Conservation (phyloP, 257 asterid genomes). For the Paraleonurus japonicus region DNA sequence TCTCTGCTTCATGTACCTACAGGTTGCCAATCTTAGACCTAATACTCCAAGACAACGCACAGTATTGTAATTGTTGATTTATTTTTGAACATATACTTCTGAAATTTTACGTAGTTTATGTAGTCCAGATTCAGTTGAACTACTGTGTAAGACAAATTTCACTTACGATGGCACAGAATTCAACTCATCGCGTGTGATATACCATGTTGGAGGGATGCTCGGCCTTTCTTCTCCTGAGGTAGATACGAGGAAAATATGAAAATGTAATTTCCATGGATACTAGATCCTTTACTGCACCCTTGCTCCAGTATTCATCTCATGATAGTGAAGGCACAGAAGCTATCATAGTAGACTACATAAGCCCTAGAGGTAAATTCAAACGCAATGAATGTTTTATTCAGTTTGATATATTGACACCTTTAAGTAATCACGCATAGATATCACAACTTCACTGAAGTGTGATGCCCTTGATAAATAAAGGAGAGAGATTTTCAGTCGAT, state of each 20-base stretch:
- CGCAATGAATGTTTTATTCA: neutral
- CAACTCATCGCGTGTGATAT: constrained; percentile 73
- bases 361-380: neutral
- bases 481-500: neutral
- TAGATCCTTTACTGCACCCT: neutral
- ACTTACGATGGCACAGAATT: constrained; percentile 84
- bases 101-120: neutral
- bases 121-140: neutral
- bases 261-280: neutral
- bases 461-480: constrained; percentile 6
- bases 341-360: neutral
- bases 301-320: constrained; percentile 1
- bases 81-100: neutral
- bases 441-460: neutral
- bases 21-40: constrained; percentile 31
- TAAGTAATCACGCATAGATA: neutral
- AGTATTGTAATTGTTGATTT: neutral
- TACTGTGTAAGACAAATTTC: constrained; percentile 8
- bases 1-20: constrained; percentile 94
- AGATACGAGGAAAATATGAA: neutral
- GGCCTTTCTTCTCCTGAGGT: constrained; percentile 70
- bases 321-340: neutral
- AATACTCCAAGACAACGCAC: constrained; percentile 13
- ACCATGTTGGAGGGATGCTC: constrained; percentile 77
- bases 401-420: neutral